phyloP scores from a whole-genome alignment of 495 filamentous ascomycete genomes.

The Usnea hakonensis region DNA sequence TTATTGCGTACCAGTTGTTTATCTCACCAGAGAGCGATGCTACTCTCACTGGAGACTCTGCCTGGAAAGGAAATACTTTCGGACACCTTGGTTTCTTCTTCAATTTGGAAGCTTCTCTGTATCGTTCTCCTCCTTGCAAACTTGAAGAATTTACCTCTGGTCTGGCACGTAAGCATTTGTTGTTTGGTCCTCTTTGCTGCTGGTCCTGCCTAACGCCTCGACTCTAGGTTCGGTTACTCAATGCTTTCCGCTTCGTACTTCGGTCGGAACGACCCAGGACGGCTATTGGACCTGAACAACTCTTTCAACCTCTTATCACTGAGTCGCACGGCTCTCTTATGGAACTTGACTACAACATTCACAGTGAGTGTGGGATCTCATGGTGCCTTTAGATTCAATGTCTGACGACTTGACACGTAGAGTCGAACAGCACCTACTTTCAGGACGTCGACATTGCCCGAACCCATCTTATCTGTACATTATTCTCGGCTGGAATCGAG shows the following conservation, averaged over 20 bases:
- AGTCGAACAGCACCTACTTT: constrained; percentile 69
- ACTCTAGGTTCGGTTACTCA: constrained; percentile 42
- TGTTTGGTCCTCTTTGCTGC: background rate
- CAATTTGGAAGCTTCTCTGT: constrained; percentile 43
- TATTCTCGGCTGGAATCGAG: constrained; percentile 19
- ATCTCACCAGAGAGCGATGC: constrained; percentile 6
- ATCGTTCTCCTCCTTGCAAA: constrained; percentile 49
- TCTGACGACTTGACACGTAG: constrained; percentile 2
- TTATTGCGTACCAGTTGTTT: background rate
- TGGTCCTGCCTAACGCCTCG: background rate
- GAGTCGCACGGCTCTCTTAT: constrained; percentile 39
- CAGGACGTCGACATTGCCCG: constrained; percentile 63
- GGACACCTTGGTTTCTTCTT: constrained; percentile 16
- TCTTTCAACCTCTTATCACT: constrained; percentile 49
- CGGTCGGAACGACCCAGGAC: constrained; percentile 12
- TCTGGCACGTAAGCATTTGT: constrained; percentile 53
- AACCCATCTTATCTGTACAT: constrained; percentile 45
- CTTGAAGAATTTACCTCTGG: constrained; percentile 52
- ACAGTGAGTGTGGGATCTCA: constrained; percentile 30
- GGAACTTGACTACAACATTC: constrained; percentile 60
- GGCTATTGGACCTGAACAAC: constrained; percentile 17
- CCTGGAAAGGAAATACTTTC: constrained; percentile 14
- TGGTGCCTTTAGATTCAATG: background rate
- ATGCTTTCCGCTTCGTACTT: constrained; percentile 35
- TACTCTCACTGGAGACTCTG: constrained; percentile 11